A percentile compares a stretch with the other conserved stretches of the same genome.
Conservation (phyloP, 352 stramenopile species). For the Globisporangium cylindrosporum region DNA sequence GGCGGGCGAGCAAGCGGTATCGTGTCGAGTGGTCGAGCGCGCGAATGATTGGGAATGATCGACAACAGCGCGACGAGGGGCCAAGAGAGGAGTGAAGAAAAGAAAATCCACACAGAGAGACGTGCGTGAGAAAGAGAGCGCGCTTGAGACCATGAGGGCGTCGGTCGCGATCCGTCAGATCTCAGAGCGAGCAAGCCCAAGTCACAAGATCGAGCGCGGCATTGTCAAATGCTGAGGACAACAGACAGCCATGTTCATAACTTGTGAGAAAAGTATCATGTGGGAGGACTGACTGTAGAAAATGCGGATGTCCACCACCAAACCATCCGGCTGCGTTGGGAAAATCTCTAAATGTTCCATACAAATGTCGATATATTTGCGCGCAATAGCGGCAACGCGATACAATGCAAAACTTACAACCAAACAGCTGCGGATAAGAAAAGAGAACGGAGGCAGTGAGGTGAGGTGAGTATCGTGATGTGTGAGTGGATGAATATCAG, state of each 20-base stretch:
- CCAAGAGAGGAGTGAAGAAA: background rate
- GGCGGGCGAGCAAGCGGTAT: background rate
- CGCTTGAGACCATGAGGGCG: too few relatives aligned
- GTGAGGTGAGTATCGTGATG: background rate
- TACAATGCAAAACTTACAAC: background rate
- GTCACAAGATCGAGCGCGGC: background rate
- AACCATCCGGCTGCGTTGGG: background rate
- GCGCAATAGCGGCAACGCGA: background rate
- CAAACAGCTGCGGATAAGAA: background rate
- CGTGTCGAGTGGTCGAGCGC: background rate
- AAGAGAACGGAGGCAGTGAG: background rate
- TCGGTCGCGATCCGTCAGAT: constrained; percentile 14
- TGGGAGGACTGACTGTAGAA: background rate
- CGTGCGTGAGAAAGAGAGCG: background rate
- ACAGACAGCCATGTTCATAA: background rate
- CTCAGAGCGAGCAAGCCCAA: background rate
- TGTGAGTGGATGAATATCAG: too few relatives aligned
- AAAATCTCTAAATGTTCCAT: background rate
- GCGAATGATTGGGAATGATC: constrained; percentile 2
- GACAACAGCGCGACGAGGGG: constrained; percentile 3
- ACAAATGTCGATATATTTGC: background rate
- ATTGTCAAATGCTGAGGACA: background rate
- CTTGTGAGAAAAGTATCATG: background rate
- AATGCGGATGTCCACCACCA: background rate
- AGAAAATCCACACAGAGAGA: constrained; percentile 7